phyloP scores from a whole-genome alignment of 2,329 filamentous ascomycete genomes.

The Cordyceps farinosa region DNA sequence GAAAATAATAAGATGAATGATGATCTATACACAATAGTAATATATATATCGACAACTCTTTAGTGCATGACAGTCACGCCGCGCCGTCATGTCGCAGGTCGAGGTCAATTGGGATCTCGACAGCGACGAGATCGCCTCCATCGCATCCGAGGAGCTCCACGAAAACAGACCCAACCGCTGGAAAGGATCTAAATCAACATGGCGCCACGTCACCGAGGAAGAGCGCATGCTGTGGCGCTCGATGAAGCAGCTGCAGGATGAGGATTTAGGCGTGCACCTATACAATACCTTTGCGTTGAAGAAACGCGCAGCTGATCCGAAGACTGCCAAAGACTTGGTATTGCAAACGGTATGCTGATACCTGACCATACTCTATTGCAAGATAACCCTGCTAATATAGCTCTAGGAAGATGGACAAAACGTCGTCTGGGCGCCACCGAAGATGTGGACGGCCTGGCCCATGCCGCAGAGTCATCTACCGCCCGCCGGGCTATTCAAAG shows the following conservation, averaged over 20 bases:
- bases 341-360: slow-evolving; percentile 28
- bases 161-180: slow-evolving; percentile 66
- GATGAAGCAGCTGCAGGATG: slow-evolving; percentile 59
- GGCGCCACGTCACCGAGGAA: slow-evolving; percentile 58
- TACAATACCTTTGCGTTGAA: slow-evolving; percentile 75
- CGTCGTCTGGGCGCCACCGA: slow-evolving; percentile 49
- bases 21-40: not conserved
- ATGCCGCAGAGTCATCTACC: slow-evolving; percentile 61
- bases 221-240: slow-evolving; percentile 62
- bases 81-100: slow-evolving; percentile 21
- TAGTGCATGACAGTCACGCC: not conserved
- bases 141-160: slow-evolving; percentile 45
- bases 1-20: not conserved
- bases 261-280: slow-evolving; percentile 71
- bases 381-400: not conserved
- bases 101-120: slow-evolving; percentile 39
- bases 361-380: not conserved
- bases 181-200: slow-evolving; percentile 63
- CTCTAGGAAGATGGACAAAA: slow-evolving; percentile 30
- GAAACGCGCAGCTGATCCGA: slow-evolving; percentile 27
- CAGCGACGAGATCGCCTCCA: slow-evolving; percentile 44
- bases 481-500: slow-evolving; percentile 47
- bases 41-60: not conserved
- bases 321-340: slow-evolving; percentile 27
- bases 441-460: slow-evolving; percentile 83